Base-by-base conservation (phyloP, 176 grass and related monocot species). In the Cenchrus fungigraminus region DNA sequence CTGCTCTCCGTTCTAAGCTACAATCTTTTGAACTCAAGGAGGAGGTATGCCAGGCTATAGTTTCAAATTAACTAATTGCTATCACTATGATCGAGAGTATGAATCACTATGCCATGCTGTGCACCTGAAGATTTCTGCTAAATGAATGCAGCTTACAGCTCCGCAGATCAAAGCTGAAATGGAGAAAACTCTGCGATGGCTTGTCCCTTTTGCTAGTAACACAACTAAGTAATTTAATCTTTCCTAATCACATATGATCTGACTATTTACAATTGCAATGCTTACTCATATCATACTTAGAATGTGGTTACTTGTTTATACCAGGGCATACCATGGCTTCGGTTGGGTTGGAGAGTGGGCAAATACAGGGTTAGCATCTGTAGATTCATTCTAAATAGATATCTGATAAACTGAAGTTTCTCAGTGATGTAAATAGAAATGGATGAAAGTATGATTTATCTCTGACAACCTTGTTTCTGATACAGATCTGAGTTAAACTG, bases 321-420 rank as follows among this genome's bases (percentile, higher is more conserved):
- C 56, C 85, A 99, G 97, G 90, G 97, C 97, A 66, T 79, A 99
- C 78, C 93, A 95, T 58, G 92, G 95, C 53, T 97, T 97, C 58
- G 95, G 95, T 62, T 98, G 95, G 95, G 95, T 98, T 86, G 95
- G 95, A 86, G 95, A 98, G 67, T 98, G 95, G 95, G 95, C 95
- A 85, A 95, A 95, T 85, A 94, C 82, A 67, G 93, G 97, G 97
- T 99, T 83, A 86, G 93, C 80, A 80, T 80, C 62, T 75, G 71
- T 37, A 34, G 64, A 87, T 55, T 64, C 20, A 57, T 71, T 91
- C 72, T 71, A 20, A 80, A 81, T 7, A 71, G 45, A 81, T 69
- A 75, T 31, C 37, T 68, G 22, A 69, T 52, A 78, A 71, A 56
- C 31, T 69, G 59, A 43, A 76, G 69, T 81, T 77, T 72, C 66